A percentile compares a stretch with the other conserved stretches of the same genome.
Conservation (phyloP, 1,284 basidiomycete species). For the Baeospora myosura region DNA sequence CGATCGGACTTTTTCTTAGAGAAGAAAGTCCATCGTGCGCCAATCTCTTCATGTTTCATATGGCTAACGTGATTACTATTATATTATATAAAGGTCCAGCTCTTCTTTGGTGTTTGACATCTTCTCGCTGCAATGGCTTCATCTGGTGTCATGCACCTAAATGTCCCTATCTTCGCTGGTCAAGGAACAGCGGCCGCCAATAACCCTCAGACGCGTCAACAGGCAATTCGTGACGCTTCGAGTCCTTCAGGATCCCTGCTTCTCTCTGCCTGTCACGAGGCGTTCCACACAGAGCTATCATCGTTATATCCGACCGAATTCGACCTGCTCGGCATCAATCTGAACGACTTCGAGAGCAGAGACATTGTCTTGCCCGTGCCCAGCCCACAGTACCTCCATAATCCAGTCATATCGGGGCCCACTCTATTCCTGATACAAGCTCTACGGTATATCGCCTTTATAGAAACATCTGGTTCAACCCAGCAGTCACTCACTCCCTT, state of each 20-base stretch:
- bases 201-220: slow-evolving; percentile 27
- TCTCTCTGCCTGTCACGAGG: slow-evolving; percentile 41
- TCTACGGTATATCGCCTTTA: slow-evolving; percentile 43
- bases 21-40: no score
- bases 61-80: no score
- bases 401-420: slow-evolving; percentile 44
- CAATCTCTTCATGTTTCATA: no score
- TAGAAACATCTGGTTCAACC: slow-evolving; percentile 21
- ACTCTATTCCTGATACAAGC: slow-evolving; percentile 45
- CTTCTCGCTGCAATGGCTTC: no score
- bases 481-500: slow-evolving; percentile 25
- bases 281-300: slow-evolving; percentile 41
- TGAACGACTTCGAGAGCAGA: slow-evolving; percentile 33
- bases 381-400: slow-evolving; percentile 14
- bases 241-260: slow-evolving; percentile 33
- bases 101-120: no score
- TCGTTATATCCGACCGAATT: slow-evolving; percentile 32
- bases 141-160: slow-evolving; percentile 12
- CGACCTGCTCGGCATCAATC: slow-evolving; percentile 29
- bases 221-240: slow-evolving; percentile 32
- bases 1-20: no score
- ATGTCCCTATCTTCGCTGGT: slow-evolving; percentile 47
- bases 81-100: no score
- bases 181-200: slow-evolving; percentile 40
- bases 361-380: slow-evolving; percentile 27